Base-by-base conservation (phyloP, 352 stramenopile species). In the Vaucheria bursata region DNA sequence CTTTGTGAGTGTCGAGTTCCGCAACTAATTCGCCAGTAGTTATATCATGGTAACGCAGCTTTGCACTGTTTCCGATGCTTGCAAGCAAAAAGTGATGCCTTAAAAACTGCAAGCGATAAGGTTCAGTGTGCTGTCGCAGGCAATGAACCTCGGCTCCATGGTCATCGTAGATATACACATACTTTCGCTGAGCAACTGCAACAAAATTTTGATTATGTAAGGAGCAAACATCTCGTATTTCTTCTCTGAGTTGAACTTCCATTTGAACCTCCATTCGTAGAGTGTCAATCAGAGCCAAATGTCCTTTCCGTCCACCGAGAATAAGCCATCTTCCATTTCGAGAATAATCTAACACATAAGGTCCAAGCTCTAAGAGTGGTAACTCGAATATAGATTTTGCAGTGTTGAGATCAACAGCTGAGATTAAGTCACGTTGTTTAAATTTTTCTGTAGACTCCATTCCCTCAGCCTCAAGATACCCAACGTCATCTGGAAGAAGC, bases 101-200 rank as follows among this genome's bases (percentile, higher is more conserved):
- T 65, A 99, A 87, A 84, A 98, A 99, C 84, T 97, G 89, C 82
- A 99, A 88, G 36, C 86, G 87, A 35, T 92, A 88, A 0, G 95
- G 93, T 83, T 97, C 90, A 34, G 90, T 86, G 73, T 98, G 91
- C 6, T 93, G 86, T 32, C 90, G 89, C 74, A 99, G 89, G 74
- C 93, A 94, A 86, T 99, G 96, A 38, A 98, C 74, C 87, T 99
- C 96, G 8, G 91, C 90, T 8, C 96, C 96, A 6, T 93, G 90
- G 82, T 90, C 90, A 88, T 99, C 95, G 86, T 99, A 99, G 82
- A 99, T 98, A 85, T 95, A 98, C 69, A 96, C 91, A 85, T 98
- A 95, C 86, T 98, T 98, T 82, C 94, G 92, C 86, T 99, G 95
- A 12, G 95, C 95, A 0, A 93, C 90, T 0, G 96, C 95, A 75